These are phyloP conservation scores for Mortierella alpina DNA, from an alignment of 192 early-diverging fungal species.

Conservation along the genomic window DNA sequence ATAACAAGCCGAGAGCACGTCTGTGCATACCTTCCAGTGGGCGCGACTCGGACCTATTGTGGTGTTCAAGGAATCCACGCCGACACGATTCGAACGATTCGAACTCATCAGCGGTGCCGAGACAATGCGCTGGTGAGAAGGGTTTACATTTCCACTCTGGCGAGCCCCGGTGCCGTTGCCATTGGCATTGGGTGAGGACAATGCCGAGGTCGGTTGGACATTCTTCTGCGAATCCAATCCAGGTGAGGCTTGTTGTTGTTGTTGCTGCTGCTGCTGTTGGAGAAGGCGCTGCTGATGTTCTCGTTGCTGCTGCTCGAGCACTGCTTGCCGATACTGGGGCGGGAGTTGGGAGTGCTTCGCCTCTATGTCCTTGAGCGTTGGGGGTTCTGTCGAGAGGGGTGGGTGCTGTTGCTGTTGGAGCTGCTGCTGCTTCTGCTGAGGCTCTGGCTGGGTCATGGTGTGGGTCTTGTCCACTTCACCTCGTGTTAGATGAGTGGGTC, in stretches of 20 bases:
- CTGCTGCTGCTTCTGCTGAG: not conserved
- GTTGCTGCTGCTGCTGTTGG: constrained; percentile 32
- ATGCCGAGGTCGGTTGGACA: constrained; percentile 11
- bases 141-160: not conserved
- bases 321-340: constrained; percentile 43
- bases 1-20: not conserved
- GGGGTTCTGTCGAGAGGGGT: constrained; percentile 7
- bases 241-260: constrained; percentile 12
- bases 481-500: constrained; percentile 49
- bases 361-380: constrained; percentile 39
- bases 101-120: constrained; percentile 31
- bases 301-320: constrained; percentile 44
- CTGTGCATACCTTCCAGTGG: constrained; percentile 45
- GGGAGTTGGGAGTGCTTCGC: constrained; percentile 37
- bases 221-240: constrained; percentile 10
- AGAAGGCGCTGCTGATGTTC: constrained; percentile 35
- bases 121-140: constrained; percentile 26
- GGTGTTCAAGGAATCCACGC: not conserved
- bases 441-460: not conserved
- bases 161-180: constrained; percentile 3
- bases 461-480: constrained; percentile 23
- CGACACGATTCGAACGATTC: constrained; percentile 14
- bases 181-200: constrained; percentile 23
- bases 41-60: constrained; percentile 32
- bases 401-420: constrained; percentile 11